phyloP scores from a whole-genome alignment of 129 eudicot genomes.

The Chrysanthemum lavandulifolium region DNA sequence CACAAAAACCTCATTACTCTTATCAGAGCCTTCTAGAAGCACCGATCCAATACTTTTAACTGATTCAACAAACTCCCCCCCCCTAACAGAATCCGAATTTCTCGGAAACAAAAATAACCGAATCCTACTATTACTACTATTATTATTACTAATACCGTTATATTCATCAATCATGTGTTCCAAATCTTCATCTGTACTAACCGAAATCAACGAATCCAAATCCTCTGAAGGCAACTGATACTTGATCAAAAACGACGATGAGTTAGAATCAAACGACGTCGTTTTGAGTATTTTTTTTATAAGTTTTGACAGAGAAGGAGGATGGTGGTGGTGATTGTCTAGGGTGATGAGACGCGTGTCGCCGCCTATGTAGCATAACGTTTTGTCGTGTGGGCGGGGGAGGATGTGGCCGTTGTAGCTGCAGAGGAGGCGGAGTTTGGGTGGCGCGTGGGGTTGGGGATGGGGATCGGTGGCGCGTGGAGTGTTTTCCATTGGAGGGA shows the following conservation, averaged over 20 bases:
- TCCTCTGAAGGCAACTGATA: conserved; percentile 86
- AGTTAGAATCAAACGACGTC: background rate
- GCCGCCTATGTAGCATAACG: conserved; percentile 78
- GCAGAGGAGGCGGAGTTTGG: conserved; percentile 80
- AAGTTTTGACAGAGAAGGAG: conserved; percentile 53
- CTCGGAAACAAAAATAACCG: conserved; percentile 30
- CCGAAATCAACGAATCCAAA: conserved; percentile 71
- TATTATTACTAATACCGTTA: conserved; percentile 22
- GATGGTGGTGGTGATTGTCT: conserved; percentile 52
- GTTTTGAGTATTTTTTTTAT: background rate
- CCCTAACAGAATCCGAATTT: conserved; percentile 21
- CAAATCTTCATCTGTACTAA: conserved; percentile 69
- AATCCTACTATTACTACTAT: background rate
- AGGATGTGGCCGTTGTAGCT: conserved; percentile 94
- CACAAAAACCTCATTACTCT: conserved; percentile 44
- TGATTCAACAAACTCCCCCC: background rate
- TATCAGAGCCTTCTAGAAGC: conserved; percentile 41
- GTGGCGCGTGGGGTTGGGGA: conserved; percentile 25
- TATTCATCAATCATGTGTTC: conserved; percentile 88
- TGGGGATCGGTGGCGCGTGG: conserved; percentile 8
- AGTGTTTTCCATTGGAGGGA: conserved; percentile 20
- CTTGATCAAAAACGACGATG: conserved; percentile 42
- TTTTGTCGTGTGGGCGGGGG: conserved; percentile 85
- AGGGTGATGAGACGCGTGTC: conserved; percentile 75
- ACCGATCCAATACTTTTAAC: conserved; percentile 35